These are phyloP conservation scores for Hymenoscyphus linearis DNA, from an alignment of 2,329 filamentous ascomycete species.

Conservation along the genomic window DNA sequence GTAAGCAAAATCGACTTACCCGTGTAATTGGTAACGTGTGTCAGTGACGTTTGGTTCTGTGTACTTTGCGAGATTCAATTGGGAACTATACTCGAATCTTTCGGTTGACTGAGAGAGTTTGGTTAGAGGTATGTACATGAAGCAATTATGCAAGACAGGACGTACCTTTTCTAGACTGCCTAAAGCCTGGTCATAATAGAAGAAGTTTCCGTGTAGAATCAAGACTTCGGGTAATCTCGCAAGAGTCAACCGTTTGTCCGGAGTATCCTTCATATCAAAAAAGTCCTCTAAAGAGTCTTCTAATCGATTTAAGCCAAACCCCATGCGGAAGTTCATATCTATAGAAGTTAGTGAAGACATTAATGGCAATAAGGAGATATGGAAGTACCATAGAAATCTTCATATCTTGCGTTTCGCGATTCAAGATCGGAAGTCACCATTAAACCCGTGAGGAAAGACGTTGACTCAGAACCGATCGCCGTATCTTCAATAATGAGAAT, in stretches of 20 bases:
- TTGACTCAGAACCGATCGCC: background rate
- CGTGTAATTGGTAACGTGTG: background rate
- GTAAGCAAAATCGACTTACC: background rate
- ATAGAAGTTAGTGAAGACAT: background rate
- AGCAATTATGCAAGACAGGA: background rate
- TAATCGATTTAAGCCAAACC: background rate
- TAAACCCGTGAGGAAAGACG: background rate
- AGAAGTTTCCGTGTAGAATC: background rate
- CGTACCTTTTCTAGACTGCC: background rate
- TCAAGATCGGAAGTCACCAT: background rate
- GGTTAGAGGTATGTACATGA: background rate
- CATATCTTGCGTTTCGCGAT: background rate
- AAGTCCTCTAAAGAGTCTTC: background rate
- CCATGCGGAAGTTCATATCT: background rate
- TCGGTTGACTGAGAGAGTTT: background rate
- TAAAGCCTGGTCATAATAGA: background rate
- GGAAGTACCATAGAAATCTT: background rate
- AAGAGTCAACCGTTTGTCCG: background rate
- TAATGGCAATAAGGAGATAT: background rate
- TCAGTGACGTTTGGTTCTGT: background rate
- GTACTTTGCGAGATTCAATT: background rate
- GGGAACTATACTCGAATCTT: background rate
- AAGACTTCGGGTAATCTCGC: background rate
- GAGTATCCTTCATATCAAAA: background rate
- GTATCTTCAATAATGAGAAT: background rate